These are phyloP conservation scores for Hyaloperonospora arabidopsidis DNA, from an alignment of 352 stramenopile genomes.

Conservation along the genomic window DNA sequence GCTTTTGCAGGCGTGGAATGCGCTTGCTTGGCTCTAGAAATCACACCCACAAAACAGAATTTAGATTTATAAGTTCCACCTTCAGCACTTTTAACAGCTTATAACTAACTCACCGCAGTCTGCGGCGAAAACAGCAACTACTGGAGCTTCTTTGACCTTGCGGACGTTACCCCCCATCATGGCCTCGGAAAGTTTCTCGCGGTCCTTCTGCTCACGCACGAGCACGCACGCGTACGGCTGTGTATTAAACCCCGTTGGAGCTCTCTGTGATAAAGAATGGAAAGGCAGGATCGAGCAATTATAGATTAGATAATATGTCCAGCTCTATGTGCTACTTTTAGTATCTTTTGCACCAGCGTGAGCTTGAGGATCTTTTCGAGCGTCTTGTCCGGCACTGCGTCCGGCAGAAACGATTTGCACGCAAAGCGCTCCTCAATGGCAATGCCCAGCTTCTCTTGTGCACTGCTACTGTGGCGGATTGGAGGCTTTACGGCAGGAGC, in stretches of 20 bases:
- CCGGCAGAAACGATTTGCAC: constrained; percentile 38
- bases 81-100: not conserved
- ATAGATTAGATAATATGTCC: not conserved
- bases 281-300: not conserved
- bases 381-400: constrained; percentile 42
- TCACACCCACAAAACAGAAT: not conserved
- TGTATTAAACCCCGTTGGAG: constrained; percentile 75
- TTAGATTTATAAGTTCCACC: not conserved
- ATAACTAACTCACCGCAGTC: constrained; percentile 52
- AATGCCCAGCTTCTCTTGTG: constrained; percentile 11
- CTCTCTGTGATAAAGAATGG: constrained; percentile 26
- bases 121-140: constrained; percentile 73
- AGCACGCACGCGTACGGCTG: constrained; percentile 75
- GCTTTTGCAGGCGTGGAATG: constrained; percentile 58
- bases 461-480: constrained; percentile 10
- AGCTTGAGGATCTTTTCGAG: constrained; percentile 57
- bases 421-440: constrained; percentile 31
- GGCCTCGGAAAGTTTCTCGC: constrained; percentile 53
- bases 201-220: constrained; percentile 58
- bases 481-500: too few species aligned
- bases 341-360: constrained; percentile 35
- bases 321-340: not conserved
- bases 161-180: constrained; percentile 72
- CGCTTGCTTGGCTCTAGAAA: constrained; percentile 65
- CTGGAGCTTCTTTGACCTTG: constrained; percentile 70